phyloP scores from a whole-genome alignment of 176 grass and related monocot species.

The Triticum urartu region DNA sequence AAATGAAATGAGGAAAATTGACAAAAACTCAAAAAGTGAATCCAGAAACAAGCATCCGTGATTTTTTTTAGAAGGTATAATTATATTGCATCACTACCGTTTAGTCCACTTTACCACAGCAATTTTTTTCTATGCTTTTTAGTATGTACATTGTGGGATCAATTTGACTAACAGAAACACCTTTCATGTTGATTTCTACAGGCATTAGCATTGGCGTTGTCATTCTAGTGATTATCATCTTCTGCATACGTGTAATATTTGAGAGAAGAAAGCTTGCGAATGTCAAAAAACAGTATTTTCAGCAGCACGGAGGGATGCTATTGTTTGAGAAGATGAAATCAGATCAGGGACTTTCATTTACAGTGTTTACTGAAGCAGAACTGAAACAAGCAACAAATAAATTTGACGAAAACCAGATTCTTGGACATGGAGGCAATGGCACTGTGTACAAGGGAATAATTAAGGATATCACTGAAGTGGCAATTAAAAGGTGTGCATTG shows the following conservation, averaged over 20 bases:
- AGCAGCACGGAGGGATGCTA: background rate
- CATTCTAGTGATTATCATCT: background rate
- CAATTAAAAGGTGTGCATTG: slow-evolving; percentile 13
- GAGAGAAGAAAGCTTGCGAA: slow-evolving; percentile 14
- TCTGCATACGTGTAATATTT: background rate
- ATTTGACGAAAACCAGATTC: slow-evolving; percentile 18
- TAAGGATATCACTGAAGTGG: background rate
- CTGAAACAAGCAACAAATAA: slow-evolving; percentile 1
- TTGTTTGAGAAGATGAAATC: slow-evolving; percentile 32
- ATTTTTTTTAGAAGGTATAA: background rate
- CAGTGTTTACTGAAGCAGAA: slow-evolving; percentile 20
- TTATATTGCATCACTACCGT: background rate
- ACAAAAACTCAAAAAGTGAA: background rate
- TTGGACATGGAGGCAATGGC: slow-evolving; percentile 21
- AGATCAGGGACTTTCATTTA: slow-evolving; percentile 11
- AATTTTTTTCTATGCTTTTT: no score
- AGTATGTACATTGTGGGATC: background rate
- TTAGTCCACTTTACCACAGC: background rate
- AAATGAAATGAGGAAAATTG: background rate
- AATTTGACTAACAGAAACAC: background rate
- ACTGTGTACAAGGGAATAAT: slow-evolving; percentile 15
- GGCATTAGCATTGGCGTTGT: slow-evolving; percentile 1
- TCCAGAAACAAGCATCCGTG: background rate
- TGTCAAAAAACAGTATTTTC: slow-evolving; percentile 8
- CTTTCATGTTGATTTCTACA: slow-evolving; percentile 10